These are phyloP conservation scores for Dentipellis sp. DNA, from an alignment of 768 basidiomycete species.

Conservation along the genomic window DNA sequence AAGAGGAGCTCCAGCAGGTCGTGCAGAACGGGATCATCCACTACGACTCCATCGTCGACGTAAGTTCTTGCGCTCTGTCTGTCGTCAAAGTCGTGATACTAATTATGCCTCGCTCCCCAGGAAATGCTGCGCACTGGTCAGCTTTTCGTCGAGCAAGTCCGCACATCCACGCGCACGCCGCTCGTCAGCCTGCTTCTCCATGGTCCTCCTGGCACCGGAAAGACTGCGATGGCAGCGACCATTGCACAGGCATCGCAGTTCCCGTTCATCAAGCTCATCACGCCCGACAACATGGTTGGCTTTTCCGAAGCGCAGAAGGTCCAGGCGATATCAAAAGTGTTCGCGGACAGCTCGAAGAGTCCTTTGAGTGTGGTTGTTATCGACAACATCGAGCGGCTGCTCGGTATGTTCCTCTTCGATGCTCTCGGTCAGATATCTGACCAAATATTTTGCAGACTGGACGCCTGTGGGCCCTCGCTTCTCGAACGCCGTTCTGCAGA, in stretches of 20 bases:
- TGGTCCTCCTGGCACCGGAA: constrained; percentile 86
- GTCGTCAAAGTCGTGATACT: background rate
- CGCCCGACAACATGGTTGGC: constrained; percentile 96
- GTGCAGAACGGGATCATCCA: constrained; percentile 97
- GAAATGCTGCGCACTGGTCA: constrained; percentile 79
- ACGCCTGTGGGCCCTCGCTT: constrained; percentile 95
- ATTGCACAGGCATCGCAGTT: constrained; percentile 91
- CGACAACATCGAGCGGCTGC: constrained; percentile 86
- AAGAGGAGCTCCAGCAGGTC: constrained; percentile 88
- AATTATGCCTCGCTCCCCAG: constrained; percentile 28
- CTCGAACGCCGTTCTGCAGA: constrained; percentile 88
- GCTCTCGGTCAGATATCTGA: background rate
- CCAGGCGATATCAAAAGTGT: constrained; percentile 82
- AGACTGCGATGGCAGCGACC: constrained; percentile 89
- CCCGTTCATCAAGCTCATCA: constrained; percentile 96
- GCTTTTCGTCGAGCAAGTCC: constrained; percentile 90
- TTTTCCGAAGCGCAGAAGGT: constrained; percentile 92
- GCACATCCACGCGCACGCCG: constrained; percentile 81
- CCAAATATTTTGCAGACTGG: constrained; percentile 55
- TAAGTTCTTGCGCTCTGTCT: constrained; percentile 29
- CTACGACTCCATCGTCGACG: constrained; percentile 67
- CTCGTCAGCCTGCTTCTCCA: constrained; percentile 86
- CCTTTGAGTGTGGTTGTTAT: constrained; percentile 93
- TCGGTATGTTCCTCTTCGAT: constrained; percentile 46
- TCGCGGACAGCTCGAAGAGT: constrained; percentile 95